Percentiles rank a stretch among this genome's conserved stretches.
Evolutionary conservation across 495 filamentous ascomycete species (phyloP).

Genomic region (Penicillium simplicissimum): DNA sequence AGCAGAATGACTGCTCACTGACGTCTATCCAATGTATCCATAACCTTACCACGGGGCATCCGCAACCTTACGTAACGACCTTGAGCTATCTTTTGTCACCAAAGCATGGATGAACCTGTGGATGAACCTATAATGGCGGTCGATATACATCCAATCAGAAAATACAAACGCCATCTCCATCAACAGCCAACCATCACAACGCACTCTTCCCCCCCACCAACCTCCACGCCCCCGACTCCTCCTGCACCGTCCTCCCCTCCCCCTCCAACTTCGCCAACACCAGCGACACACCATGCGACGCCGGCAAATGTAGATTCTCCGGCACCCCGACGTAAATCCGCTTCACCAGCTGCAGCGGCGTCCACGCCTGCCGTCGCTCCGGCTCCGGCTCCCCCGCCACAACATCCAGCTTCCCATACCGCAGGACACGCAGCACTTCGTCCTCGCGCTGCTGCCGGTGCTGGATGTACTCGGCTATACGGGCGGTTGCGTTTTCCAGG

Average conservation of each 20-base stretch:
- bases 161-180: neutral
- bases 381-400: slow-evolving; percentile 36
- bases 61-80: slow-evolving; percentile 9
- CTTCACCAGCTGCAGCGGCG: slow-evolving; percentile 79
- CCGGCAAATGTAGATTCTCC: slow-evolving; percentile 71
- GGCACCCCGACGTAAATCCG: slow-evolving; percentile 79
- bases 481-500: slow-evolving; percentile 62
- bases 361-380: slow-evolving; percentile 50
- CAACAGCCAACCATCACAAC: slow-evolving; percentile 19
- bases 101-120: neutral
- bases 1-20: slow-evolving; percentile 19
- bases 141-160: neutral
- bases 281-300: slow-evolving; percentile 65
- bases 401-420: slow-evolving; percentile 37
- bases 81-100: neutral
- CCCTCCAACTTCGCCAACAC: slow-evolving; percentile 68
- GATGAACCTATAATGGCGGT: neutral
- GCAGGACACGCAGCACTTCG: slow-evolving; percentile 73
- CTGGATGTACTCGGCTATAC: slow-evolving; percentile 75
- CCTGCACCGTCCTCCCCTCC: slow-evolving; percentile 61
- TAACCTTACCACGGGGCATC: neutral
- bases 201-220: slow-evolving; percentile 37
- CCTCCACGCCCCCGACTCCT: slow-evolving; percentile 56
- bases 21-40: slow-evolving; percentile 19
- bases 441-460: slow-evolving; percentile 79